Conservation (phyloP, 176 grass and related monocot species). For the Themeda triandra region DNA sequence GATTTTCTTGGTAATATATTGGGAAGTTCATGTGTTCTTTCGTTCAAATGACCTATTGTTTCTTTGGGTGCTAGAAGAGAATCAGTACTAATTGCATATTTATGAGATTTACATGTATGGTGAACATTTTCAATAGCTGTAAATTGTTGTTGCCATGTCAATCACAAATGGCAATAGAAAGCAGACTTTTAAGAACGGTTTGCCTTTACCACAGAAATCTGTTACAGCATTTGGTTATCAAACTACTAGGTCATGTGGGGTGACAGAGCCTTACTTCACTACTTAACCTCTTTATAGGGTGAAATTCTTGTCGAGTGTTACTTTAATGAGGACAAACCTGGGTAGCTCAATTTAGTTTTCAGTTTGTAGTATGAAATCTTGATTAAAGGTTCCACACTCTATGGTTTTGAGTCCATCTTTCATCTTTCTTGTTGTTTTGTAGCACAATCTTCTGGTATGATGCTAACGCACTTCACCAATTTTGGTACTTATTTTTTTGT, state of each 20-base stretch:
- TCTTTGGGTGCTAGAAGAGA: too few species aligned
- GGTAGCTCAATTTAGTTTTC: neutral
- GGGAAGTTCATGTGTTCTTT: too few species aligned
- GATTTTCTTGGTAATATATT: too few species aligned
- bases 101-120: too few species aligned
- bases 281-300: neutral
- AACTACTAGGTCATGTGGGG: neutral
- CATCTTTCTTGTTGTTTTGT: neutral
- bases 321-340: neutral
- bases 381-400: neutral
- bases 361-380: neutral
- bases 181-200: neutral
- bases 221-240: neutral
- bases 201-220: neutral
- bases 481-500: neutral
- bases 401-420: neutral
- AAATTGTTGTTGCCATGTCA: neutral
- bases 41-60: too few species aligned
- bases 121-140: neutral
- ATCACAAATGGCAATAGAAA: constrained; percentile 2
- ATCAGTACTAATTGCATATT: too few species aligned
- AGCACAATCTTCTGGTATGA: neutral
- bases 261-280: neutral
- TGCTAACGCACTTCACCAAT: neutral
- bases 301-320: neutral